Conservation (phyloP, 2,329 filamentous ascomycete species). For the Sordariomycetes sp. region DNA sequence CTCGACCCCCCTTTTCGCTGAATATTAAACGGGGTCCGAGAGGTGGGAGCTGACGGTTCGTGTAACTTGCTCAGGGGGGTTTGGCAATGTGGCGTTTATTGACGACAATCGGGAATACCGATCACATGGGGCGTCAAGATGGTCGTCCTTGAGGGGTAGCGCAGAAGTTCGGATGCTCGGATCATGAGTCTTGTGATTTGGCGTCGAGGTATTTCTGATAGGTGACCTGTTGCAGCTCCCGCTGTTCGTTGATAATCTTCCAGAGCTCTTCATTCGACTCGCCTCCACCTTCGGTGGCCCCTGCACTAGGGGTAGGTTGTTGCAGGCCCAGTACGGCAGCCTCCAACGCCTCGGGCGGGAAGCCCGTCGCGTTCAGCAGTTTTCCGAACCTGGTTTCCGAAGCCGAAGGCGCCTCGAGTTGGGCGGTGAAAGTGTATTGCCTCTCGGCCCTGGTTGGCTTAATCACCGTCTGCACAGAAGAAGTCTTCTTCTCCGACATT, state of each 20-base stretch:
- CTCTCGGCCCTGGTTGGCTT: slow-evolving; percentile 67
- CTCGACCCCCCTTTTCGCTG: background rate
- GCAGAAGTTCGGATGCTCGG: background rate
- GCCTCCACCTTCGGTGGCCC: background rate
- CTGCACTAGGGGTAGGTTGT: slow-evolving; percentile 6
- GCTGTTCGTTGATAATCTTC: slow-evolving; percentile 26
- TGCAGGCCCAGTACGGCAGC: slow-evolving; percentile 28
- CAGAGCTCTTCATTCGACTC: slow-evolving; percentile 25
- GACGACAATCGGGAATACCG: background rate
- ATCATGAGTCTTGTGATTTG: slow-evolving; percentile 8
- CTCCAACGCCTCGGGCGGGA: slow-evolving; percentile 35
- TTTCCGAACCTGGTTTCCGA: slow-evolving; percentile 30
- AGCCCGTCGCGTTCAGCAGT: slow-evolving; percentile 34
- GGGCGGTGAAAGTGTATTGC: slow-evolving; percentile 55
- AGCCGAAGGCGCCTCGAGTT: slow-evolving; percentile 39
- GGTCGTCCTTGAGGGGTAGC: background rate
- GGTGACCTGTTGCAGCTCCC: slow-evolving; percentile 20
- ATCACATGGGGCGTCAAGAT: background rate
- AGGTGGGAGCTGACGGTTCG: background rate
- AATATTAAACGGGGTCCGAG: background rate
- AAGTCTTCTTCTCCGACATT: slow-evolving; percentile 26
- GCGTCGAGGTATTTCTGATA: slow-evolving; percentile 16
- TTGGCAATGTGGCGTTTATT: background rate
- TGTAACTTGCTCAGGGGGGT: background rate
- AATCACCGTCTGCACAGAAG: slow-evolving; percentile 51